These are phyloP conservation scores for Aspergillus tubingensis DNA, from an alignment of 2,329 filamentous ascomycete genomes.

Conservation along the genomic window DNA sequence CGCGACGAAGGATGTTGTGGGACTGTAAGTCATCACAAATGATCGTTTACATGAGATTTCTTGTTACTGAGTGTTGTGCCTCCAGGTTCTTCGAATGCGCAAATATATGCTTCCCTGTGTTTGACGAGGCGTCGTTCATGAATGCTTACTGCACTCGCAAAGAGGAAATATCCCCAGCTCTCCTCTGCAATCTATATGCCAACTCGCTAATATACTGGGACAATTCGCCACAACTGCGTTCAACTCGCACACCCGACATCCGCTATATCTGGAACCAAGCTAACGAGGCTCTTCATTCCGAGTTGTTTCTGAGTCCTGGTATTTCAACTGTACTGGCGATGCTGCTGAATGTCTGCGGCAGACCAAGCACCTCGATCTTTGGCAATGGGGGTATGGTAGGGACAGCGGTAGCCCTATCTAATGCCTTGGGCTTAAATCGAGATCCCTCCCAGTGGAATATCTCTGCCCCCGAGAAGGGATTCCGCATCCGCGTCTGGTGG, in stretches of 20 bases:
- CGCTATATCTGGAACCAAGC: conserved; percentile 62
- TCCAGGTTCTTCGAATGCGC: conserved; percentile 52
- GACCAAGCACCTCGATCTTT: conserved; percentile 57
- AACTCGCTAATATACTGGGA: conserved; percentile 56
- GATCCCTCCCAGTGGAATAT: conserved; percentile 57
- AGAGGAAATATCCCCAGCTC: conserved; percentile 52
- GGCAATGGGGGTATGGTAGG: conserved; percentile 57
- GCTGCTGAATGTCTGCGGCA: conserved; percentile 57
- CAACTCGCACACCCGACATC: conserved; percentile 50
- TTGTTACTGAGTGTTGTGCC: background rate
- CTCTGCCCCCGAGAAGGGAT: conserved; percentile 51
- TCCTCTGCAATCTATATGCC: conserved; percentile 56
- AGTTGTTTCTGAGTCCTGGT: conserved; percentile 55
- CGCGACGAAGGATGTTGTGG: conserved; percentile 43
- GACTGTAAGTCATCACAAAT: conserved; percentile 40
- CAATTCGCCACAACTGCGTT: conserved; percentile 36
- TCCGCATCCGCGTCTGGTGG: conserved; percentile 61
- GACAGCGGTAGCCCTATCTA: conserved; percentile 54
- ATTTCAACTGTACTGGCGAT: conserved; percentile 57
- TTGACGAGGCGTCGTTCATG: conserved; percentile 54
- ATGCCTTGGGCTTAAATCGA: conserved; percentile 58
- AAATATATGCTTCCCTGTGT: conserved; percentile 56
- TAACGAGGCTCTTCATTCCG: conserved; percentile 56
- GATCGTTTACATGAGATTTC: background rate
- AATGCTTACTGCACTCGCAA: conserved; percentile 44